phyloP scores from a whole-genome alignment of 2,329 filamentous ascomycete genomes.

The Penicillium sp. region DNA sequence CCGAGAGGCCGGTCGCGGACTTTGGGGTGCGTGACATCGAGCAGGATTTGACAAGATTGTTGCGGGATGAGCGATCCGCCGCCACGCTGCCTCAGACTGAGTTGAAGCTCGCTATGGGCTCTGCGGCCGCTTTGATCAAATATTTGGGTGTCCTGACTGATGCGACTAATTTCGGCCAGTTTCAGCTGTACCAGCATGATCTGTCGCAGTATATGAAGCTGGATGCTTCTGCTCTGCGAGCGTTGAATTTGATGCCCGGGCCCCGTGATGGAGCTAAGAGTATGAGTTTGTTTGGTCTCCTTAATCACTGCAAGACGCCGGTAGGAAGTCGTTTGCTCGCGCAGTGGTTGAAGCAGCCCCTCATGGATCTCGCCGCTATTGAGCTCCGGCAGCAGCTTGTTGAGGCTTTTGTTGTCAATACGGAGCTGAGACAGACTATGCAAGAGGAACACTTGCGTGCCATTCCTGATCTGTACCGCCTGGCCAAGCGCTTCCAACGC shows the following conservation, averaged over 20 bases:
- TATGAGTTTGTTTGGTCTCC: slow-evolving; percentile 90
- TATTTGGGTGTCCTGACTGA: slow-evolving; percentile 91
- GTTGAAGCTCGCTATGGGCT: slow-evolving; percentile 92
- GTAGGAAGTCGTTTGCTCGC: slow-evolving; percentile 85
- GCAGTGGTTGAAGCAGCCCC: slow-evolving; percentile 96
- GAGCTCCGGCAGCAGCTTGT: slow-evolving; percentile 90
- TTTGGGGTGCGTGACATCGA: slow-evolving; percentile 92
- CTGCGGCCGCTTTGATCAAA: slow-evolving; percentile 89
- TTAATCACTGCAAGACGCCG: slow-evolving; percentile 98
- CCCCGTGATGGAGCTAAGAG: slow-evolving; percentile 92
- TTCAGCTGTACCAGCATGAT: slow-evolving; percentile 95
- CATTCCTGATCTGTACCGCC: slow-evolving; percentile 88
- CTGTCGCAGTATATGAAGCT: slow-evolving; percentile 97
- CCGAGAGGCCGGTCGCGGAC: slow-evolving; percentile 73
- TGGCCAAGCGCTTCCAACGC: slow-evolving; percentile 93
- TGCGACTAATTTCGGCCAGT: slow-evolving; percentile 92
- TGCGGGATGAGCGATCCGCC: slow-evolving; percentile 81
- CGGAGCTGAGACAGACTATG: slow-evolving; percentile 89
- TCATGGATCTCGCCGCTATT: slow-evolving; percentile 89
- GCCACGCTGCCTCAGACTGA: slow-evolving; percentile 84
- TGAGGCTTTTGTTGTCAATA: slow-evolving; percentile 90
- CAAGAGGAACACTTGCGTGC: slow-evolving; percentile 93
- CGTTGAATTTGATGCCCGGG: slow-evolving; percentile 95
- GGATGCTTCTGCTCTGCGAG: slow-evolving; percentile 89
- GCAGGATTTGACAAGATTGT: slow-evolving; percentile 81